Evolutionary conservation across 192 early-diverging fungal genomes (phyloP).

Genomic region (Glomus cerebriforme): DNA sequence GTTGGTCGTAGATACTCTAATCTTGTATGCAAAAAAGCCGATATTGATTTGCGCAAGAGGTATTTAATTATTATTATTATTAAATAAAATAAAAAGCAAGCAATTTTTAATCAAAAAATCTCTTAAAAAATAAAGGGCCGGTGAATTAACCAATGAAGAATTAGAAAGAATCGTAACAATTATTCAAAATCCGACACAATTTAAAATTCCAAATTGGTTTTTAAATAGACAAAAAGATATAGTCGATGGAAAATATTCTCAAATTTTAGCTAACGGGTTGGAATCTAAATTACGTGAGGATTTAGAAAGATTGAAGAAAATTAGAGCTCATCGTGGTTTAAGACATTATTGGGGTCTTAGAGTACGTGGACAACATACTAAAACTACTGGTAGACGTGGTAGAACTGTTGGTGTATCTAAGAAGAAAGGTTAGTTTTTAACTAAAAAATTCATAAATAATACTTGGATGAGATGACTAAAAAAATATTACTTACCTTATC

Average conservation of each 20-base stretch:
- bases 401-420: constrained; percentile 97
- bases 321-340: constrained; percentile 98
- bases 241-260: constrained; percentile 91
- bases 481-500: not conserved
- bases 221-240: constrained; percentile 99
- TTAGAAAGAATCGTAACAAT: constrained; percentile 97
- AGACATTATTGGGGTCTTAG: constrained; percentile 98
- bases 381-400: constrained; percentile 97
- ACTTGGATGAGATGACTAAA: not conserved
- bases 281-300: constrained; percentile 99
- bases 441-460: not conserved
- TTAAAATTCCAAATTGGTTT: constrained; percentile 99
- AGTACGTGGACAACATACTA: constrained; percentile 99
- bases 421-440: constrained; percentile 70
- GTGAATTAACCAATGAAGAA: constrained; percentile 97
- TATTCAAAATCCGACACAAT: constrained; percentile 99
- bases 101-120: not conserved
- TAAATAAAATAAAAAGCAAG: constrained; percentile 10
- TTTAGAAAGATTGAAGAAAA: constrained; percentile 99
- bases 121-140: constrained; percentile 64
- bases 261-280: constrained; percentile 90
- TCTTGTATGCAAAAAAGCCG: constrained; percentile 99
- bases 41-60: constrained; percentile 96
- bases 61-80: constrained; percentile 26
- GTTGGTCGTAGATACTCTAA: constrained; percentile 98